These are phyloP conservation scores for Clohesyomyces aquaticus DNA, from an alignment of 495 filamentous ascomycete species.

Conservation along the genomic window DNA sequence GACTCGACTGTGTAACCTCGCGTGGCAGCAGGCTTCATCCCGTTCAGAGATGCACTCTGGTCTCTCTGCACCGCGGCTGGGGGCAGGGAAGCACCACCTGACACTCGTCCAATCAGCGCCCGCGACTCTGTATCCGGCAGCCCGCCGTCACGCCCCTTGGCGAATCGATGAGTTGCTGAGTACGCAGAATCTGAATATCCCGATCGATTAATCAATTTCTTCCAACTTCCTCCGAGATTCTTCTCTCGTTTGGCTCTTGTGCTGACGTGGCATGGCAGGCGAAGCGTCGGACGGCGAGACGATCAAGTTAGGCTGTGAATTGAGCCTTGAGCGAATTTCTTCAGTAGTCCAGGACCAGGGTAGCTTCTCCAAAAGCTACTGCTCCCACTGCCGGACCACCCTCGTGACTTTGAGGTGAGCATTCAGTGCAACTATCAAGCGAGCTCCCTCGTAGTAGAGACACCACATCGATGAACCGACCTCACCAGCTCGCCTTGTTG, in stretches of 20 bases:
- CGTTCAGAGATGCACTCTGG: background rate
- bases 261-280: constrained; percentile 24
- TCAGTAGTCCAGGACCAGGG: constrained; percentile 12
- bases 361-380: background rate
- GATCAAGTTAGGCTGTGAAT: background rate
- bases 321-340: constrained; percentile 14
- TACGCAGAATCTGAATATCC: constrained; percentile 20
- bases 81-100: background rate
- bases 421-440: constrained; percentile 8
- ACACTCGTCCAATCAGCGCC: constrained; percentile 12
- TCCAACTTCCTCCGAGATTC: background rate
- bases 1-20: constrained; percentile 25
- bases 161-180: constrained; percentile 15
- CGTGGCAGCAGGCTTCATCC: constrained; percentile 16
- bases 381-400: constrained; percentile 1
- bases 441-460: background rate
- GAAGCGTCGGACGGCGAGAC: background rate
- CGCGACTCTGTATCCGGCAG: constrained; percentile 8
- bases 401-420: constrained; percentile 7
- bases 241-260: background rate
- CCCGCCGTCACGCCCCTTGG: constrained; percentile 8
- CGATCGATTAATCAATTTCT: constrained; percentile 26
- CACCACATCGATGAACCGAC: background rate
- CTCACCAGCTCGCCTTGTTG: background rate
- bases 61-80: constrained; percentile 7